These are phyloP conservation scores for Botrytis byssoidea DNA, from an alignment of 2,329 filamentous ascomycete genomes.

Conservation along the genomic window DNA sequence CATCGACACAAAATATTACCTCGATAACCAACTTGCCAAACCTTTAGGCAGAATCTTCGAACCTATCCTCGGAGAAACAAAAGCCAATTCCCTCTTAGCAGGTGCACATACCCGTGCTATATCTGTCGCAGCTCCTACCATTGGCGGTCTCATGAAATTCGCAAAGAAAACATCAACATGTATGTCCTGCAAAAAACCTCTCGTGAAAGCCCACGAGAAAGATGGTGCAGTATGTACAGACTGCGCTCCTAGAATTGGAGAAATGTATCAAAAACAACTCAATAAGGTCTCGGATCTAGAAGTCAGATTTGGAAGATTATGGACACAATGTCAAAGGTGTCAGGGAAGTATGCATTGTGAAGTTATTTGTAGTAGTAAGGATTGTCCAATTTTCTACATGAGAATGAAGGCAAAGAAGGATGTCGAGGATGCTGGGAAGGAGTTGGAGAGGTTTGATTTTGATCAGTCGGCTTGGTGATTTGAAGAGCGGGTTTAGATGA, in stretches of 20 bases:
- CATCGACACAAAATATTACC: constrained; percentile 97
- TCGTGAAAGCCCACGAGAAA: constrained; percentile 74
- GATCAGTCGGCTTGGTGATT: constrained; percentile 63
- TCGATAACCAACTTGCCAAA: constrained; percentile 97
- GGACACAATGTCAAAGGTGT: constrained; percentile 97
- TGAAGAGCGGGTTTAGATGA: not conserved
- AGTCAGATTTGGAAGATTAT: constrained; percentile 85
- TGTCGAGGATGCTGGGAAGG: constrained; percentile 89
- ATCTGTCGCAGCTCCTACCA: constrained; percentile 82
- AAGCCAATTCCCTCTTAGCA: constrained; percentile 79
- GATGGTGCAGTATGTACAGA: constrained; percentile 85
- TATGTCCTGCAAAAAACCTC: constrained; percentile 98
- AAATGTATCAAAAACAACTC: constrained; percentile 90
- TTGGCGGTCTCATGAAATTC: constrained; percentile 97
- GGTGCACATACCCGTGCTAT: constrained; percentile 96
- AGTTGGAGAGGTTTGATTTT: constrained; percentile 83
- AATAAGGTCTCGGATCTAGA: constrained; percentile 89
- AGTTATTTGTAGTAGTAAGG: constrained; percentile 93
- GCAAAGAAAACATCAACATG: constrained; percentile 97
- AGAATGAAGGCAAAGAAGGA: constrained; percentile 99
- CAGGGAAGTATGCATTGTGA: constrained; percentile 98
- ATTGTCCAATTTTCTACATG: constrained; percentile 99
- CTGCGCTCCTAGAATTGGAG: constrained; percentile 80
- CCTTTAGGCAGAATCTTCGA: constrained; percentile 95
- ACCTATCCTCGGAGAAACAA: constrained; percentile 91